Evolutionary conservation across 495 filamentous ascomycete genomes (phyloP).

Genomic region (Xylaria telfairii): DNA sequence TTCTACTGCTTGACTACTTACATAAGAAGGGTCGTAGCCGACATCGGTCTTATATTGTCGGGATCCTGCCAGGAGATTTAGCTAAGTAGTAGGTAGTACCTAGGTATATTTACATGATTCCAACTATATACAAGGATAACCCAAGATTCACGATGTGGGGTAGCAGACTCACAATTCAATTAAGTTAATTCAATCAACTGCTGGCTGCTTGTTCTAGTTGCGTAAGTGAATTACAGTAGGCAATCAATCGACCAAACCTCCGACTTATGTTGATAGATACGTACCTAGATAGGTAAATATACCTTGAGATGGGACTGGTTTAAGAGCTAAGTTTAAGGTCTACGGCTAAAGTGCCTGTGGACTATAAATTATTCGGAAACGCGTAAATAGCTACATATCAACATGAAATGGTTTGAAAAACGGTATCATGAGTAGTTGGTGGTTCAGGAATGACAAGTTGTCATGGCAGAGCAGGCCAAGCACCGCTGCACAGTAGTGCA

Average conservation of each 20-base stretch:
- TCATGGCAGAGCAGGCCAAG: background rate
- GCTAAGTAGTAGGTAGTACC: background rate
- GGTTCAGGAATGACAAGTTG: background rate
- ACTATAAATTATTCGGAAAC: too few relatives aligned
- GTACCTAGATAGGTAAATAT: too few relatives aligned
- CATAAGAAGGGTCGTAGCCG: background rate
- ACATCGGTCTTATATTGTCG: background rate
- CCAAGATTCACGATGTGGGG: background rate
- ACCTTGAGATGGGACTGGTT: too few relatives aligned
- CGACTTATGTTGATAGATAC: background rate
- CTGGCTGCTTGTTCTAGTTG: too few relatives aligned
- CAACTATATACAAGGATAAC: background rate
- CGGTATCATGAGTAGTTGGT: background rate
- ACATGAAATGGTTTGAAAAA: background rate
- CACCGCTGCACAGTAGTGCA: too few relatives aligned
- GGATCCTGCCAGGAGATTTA: too few relatives aligned
- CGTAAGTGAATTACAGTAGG: too few relatives aligned
- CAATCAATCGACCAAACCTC: background rate
- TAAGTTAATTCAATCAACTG: too few relatives aligned
- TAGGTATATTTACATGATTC: background rate
- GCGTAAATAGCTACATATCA: too few relatives aligned
- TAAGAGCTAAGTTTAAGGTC: too few relatives aligned
- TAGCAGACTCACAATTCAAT: too few relatives aligned
- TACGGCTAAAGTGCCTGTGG: too few relatives aligned
- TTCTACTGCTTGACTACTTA: background rate